Evolutionary conservation across 768 basidiomycete species (phyloP).

Genomic region (Melanogaster broomeanus): DNA sequence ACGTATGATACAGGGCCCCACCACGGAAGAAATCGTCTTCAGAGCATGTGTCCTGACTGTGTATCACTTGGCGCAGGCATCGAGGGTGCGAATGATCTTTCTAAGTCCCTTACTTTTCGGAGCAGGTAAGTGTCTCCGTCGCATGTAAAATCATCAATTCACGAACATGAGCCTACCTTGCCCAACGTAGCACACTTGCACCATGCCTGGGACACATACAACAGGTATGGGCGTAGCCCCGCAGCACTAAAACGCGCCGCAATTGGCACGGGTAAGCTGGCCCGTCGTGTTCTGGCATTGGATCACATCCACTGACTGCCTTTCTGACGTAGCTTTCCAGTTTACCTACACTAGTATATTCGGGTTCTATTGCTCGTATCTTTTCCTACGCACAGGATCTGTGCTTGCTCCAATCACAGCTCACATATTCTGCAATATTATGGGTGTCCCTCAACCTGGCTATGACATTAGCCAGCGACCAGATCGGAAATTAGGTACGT

Average conservation of each 20-base stretch:
- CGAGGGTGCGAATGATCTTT: slow-evolving; percentile 65
- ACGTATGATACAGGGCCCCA: slow-evolving; percentile 59
- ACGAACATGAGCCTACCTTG: slow-evolving; percentile 8
- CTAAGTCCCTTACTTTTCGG: slow-evolving; percentile 87
- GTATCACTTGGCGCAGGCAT: slow-evolving; percentile 66
- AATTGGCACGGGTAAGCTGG: slow-evolving; percentile 50
- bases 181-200: slow-evolving; percentile 76
- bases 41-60: slow-evolving; percentile 79
- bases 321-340: slow-evolving; percentile 68
- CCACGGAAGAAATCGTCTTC: slow-evolving; percentile 94
- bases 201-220: slow-evolving; percentile 87
- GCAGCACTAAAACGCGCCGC: slow-evolving; percentile 66
- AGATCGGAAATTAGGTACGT: slow-evolving; percentile 51
- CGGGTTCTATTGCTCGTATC: slow-evolving; percentile 83
- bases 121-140: slow-evolving; percentile 54
- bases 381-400: slow-evolving; percentile 86
- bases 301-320: slow-evolving; percentile 13
- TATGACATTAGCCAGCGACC: slow-evolving; percentile 59
- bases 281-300: background rate
- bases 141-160: background rate
- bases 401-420: slow-evolving; percentile 74
- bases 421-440: slow-evolving; percentile 92
- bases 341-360: slow-evolving; percentile 90
- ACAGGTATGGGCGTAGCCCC: slow-evolving; percentile 65
- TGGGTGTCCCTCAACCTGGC: slow-evolving; percentile 80